Conservation (phyloP, 345 rosid species). For the Kandelia obovata region DNA sequence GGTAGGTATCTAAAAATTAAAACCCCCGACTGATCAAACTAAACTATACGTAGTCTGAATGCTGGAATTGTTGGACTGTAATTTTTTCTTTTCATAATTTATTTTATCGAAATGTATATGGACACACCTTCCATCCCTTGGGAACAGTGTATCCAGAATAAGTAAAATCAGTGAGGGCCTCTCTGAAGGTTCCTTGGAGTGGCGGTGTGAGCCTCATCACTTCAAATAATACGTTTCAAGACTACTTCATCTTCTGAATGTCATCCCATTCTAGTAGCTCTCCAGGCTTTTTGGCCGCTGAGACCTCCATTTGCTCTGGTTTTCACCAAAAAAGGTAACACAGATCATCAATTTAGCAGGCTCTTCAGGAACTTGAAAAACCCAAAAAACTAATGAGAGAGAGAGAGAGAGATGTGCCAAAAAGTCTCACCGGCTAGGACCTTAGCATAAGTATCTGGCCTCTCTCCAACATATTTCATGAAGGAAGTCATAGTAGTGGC, state of each 20-base stretch:
- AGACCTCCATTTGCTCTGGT: conserved; percentile 42
- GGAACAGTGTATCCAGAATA: conserved; percentile 53
- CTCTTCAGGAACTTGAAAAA: neutral
- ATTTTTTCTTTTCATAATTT: too few relatives aligned
- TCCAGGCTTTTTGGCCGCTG: conserved; percentile 25
- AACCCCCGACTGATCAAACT: too few relatives aligned
- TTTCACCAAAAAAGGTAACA: neutral
- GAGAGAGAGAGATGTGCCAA: neutral
- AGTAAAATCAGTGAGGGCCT: conserved; percentile 40
- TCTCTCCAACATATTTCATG: conserved; percentile 55
- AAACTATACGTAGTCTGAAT: too few relatives aligned
- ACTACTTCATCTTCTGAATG: conserved; percentile 48
- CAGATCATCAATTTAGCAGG: too few relatives aligned
- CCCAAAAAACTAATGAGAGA: neutral
- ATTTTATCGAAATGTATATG: neutral
- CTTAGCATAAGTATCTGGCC: conserved; percentile 39
- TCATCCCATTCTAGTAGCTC: conserved; percentile 46
- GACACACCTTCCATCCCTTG: conserved; percentile 48
- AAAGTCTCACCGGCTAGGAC: conserved; percentile 31
- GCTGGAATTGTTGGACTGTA: too few relatives aligned
- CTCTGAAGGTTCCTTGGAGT: conserved; percentile 53
- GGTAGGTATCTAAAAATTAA: too few relatives aligned
- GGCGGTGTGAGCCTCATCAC: conserved; percentile 55
- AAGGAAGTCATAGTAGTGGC: conserved; percentile 54
- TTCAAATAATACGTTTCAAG: conserved; percentile 43